phyloP scores from a whole-genome alignment of 768 basidiomycete genomes.

The Trametes cingulata region DNA sequence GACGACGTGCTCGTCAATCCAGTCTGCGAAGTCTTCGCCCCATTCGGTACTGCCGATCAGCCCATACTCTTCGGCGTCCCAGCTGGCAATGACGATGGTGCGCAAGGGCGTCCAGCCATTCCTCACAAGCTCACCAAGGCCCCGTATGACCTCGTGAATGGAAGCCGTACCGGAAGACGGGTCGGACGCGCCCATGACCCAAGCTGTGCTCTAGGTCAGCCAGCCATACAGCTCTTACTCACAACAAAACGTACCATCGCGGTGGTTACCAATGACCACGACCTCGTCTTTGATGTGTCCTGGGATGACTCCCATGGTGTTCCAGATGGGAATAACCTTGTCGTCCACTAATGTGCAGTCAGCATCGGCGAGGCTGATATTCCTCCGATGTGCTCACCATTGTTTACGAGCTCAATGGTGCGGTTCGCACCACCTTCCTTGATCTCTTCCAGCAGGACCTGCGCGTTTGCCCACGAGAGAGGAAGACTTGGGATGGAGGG shows the following conservation, averaged over 20 bases:
- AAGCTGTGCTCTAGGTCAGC: constrained; percentile 37
- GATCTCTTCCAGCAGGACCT: constrained; percentile 52
- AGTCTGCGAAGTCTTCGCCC: constrained; percentile 87
- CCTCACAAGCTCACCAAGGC: constrained; percentile 64
- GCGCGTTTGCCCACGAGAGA: constrained; percentile 83
- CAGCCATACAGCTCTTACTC: not conserved
- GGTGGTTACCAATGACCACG: constrained; percentile 84
- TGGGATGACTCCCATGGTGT: constrained; percentile 80
- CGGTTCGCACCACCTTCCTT: constrained; percentile 44
- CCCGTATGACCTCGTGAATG: constrained; percentile 74
- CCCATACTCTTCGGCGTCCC: constrained; percentile 81
- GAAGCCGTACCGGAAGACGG: constrained; percentile 81
- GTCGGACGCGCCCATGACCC: constrained; percentile 83
- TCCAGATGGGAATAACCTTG: constrained; percentile 89
- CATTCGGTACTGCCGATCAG: constrained; percentile 89
- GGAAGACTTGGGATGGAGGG: constrained; percentile 87
- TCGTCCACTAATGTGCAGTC: constrained; percentile 54
- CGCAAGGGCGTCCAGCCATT: constrained; percentile 84
- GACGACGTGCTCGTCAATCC: constrained; percentile 78
- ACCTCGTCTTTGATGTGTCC: constrained; percentile 84
- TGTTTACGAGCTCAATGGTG: constrained; percentile 57
- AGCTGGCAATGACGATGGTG: constrained; percentile 74
- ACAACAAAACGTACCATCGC: constrained; percentile 61
- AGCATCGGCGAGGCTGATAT: not conserved
- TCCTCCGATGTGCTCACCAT: constrained; percentile 37